phyloP scores from a whole-genome alignment of 805 yeast species.

The Kuraishia piskuri region DNA sequence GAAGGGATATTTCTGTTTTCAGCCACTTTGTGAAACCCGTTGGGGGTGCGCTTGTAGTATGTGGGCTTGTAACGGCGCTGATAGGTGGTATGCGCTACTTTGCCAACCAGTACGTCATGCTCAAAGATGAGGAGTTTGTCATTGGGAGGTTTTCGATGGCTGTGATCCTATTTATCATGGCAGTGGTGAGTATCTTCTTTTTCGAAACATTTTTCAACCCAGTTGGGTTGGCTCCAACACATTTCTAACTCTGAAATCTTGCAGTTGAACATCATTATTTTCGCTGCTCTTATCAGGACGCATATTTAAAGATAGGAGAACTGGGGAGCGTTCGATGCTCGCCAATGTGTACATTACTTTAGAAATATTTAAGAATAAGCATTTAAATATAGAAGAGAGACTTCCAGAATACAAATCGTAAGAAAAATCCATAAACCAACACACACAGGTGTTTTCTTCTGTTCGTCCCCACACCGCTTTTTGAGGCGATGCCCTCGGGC shows the following conservation, averaged over 20 bases:
- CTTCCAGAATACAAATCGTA: no score
- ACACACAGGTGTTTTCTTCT: no score
- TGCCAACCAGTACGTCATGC: conserved; percentile 27
- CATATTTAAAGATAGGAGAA: not conserved
- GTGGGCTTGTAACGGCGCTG: conserved; percentile 33
- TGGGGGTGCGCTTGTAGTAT: conserved; percentile 24
- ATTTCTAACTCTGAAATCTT: not conserved
- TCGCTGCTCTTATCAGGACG: conserved; percentile 1
- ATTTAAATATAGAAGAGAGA: no score
- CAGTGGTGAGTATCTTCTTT: conserved; percentile 21
- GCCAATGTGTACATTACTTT: no score
- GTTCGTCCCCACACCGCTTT: no score
- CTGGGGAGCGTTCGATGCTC: not conserved
- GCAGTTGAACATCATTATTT: conserved; percentile 2
- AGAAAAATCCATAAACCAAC: no score
- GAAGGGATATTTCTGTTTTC: conserved; percentile 8
- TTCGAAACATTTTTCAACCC: not conserved
- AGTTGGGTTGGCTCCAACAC: no score
- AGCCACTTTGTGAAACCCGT: conserved; percentile 13
- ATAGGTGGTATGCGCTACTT: conserved; percentile 38
- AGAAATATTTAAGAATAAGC: no score
- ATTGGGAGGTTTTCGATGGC: conserved; percentile 31
- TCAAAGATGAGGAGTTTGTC: conserved; percentile 31
- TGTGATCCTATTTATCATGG: conserved; percentile 22
- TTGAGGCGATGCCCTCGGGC: no score